Base-by-base conservation (phyloP, 129 eudicot species). In the Lonicera japonica region DNA sequence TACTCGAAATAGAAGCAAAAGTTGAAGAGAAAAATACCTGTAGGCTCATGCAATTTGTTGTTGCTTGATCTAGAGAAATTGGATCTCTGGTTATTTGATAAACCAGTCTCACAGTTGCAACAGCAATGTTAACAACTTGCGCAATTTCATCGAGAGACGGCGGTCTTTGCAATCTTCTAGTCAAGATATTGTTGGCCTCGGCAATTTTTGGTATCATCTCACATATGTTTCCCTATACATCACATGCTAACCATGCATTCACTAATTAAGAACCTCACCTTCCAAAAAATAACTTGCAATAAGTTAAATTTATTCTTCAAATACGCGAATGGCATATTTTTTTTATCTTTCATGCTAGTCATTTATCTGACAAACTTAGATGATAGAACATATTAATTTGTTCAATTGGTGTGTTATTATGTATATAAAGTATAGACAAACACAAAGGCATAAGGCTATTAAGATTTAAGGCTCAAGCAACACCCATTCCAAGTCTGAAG, bases 131-230 rank as follows among this genome's bases (percentile, higher is more conserved):
- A 23, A 63, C 54, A 25, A 61, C 56, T 59, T 67, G 51, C 5
- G 82, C 78, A 54, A 77, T 63, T 52, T 77, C 82, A 20, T 72
- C 71, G 23, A 51, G 25, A 8, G 82, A 61, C 4, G 82, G 82
- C 19, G 12, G n/a, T 56, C 74, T 50, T 8, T 45, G 21, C 19
- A 72, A 60, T 50, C 29, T 51, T 41, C 63, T 18, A 39, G 70
- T 64, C 43, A 77, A 69, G 39, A 6, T 60, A 60, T 25, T 58
- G 58, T 48, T 77, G 13, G 75, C 78, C 61, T 72, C 75, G 20
- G 68, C 75, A 50, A 77, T 64, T 61, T 68, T 77, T 7, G 82
- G 82, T 21, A 77, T 45, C 54, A 50, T 10, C 43, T 64, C 68
- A 21, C 62, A 67, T 48, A 63, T 58, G 75, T 66, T 77, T 52